These are phyloP conservation scores for Kazachstania sp. DNA, from an alignment of 1,139 yeast genomes.

Conservation along the genomic window DNA sequence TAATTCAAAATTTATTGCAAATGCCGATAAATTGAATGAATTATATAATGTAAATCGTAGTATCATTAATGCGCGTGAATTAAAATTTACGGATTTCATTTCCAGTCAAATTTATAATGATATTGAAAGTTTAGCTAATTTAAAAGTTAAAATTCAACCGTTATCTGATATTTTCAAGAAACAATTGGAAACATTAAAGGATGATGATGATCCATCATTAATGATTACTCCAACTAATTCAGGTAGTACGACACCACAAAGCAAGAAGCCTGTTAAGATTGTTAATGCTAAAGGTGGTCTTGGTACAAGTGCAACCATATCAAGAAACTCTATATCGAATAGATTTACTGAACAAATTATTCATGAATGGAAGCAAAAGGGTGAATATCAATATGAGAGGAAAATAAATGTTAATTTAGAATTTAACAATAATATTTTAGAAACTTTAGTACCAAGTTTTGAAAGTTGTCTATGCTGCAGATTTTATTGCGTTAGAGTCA, in stretches of 20 bases:
- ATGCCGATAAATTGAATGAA: conserved; percentile 14
- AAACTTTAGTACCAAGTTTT: conserved; percentile 48
- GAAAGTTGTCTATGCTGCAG: conserved; percentile 50
- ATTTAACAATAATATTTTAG: conserved; percentile 25
- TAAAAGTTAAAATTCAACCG: conserved; percentile 14
- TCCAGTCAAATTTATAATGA: conserved; percentile 19
- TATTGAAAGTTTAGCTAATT: conserved; percentile 23
- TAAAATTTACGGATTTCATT: conserved; percentile 23
- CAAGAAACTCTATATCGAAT: conserved; percentile 4
- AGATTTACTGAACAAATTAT: conserved; percentile 8
- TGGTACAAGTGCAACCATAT: conserved; percentile 3
- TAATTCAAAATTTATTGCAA: conserved; percentile 13
- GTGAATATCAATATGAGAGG: conserved; percentile 20
- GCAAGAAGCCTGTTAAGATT: conserved; percentile 1
- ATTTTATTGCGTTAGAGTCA: conserved; percentile 38
- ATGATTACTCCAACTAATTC: background rate
- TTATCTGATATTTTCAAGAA: conserved; percentile 22
- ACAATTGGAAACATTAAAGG: conserved; percentile 13
- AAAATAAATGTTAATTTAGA: conserved; percentile 26
- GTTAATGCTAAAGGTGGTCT: conserved; percentile 7
- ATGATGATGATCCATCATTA: conserved; percentile 1
- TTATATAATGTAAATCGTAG: conserved; percentile 14
- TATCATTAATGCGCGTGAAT: conserved; percentile 8
- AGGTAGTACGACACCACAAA: background rate
- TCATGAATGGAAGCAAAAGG: conserved; percentile 17